These are phyloP conservation scores for Ganoderma leucocontextum DNA, from an alignment of 1,284 basidiomycete genomes.

Conservation along the genomic window DNA sequence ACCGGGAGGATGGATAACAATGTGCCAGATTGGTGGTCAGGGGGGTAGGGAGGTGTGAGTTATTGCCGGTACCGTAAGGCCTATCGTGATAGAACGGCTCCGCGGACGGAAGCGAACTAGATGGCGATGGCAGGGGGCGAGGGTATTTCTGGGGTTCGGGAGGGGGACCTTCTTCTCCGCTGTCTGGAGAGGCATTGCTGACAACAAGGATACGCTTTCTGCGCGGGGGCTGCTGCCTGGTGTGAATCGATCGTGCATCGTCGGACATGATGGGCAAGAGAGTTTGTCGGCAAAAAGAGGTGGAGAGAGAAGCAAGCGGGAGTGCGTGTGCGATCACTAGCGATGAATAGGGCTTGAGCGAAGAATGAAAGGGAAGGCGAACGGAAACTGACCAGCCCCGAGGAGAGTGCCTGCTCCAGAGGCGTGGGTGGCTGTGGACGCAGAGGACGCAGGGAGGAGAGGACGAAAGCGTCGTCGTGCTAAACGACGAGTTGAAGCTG, in stretches of 20 bases:
- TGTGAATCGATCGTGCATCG: slow-evolving; percentile 48
- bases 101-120: slow-evolving; percentile 28
- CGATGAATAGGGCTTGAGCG: slow-evolving; percentile 17
- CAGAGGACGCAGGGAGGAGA: slow-evolving; percentile 10
- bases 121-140: slow-evolving; percentile 39
- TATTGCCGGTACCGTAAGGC: slow-evolving; percentile 32
- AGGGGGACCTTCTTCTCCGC: slow-evolving; percentile 51
- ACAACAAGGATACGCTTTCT: slow-evolving; percentile 55
- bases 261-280: slow-evolving; percentile 48
- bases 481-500: slow-evolving; percentile 31
- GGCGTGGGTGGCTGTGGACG: neutral
- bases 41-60: slow-evolving; percentile 42
- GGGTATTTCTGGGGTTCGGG: slow-evolving; percentile 34
- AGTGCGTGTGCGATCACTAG: slow-evolving; percentile 32
- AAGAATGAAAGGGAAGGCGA: slow-evolving; percentile 21
- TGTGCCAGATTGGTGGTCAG: slow-evolving; percentile 49
- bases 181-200: slow-evolving; percentile 64
- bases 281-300: slow-evolving; percentile 11
- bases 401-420: slow-evolving; percentile 26
- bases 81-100: slow-evolving; percentile 22
- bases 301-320: slow-evolving; percentile 10
- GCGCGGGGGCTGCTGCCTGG: slow-evolving; percentile 29
- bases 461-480: slow-evolving; percentile 35
- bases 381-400: slow-evolving; percentile 24
- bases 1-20: slow-evolving; percentile 47